Conservation (phyloP, 805 yeast genomes). For the Nakazawaea sp. region DNA sequence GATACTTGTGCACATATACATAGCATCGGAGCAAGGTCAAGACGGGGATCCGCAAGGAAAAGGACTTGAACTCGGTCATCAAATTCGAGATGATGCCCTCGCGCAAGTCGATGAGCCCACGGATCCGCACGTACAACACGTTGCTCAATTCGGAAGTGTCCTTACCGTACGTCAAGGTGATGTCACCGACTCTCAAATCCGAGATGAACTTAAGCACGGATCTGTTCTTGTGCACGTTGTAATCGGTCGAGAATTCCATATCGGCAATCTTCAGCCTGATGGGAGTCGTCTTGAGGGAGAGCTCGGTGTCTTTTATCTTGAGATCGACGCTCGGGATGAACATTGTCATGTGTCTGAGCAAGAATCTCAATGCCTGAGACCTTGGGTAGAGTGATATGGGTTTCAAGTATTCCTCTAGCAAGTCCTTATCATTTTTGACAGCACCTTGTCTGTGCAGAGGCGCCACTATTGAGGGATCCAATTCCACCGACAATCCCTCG, state of each 20-base stretch:
- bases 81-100: slow-evolving; percentile 15
- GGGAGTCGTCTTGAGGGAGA: slow-evolving; percentile 6
- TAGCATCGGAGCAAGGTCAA: slow-evolving; percentile 11
- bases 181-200: slow-evolving; percentile 8
- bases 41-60: slow-evolving; percentile 14
- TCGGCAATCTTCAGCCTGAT: background rate
- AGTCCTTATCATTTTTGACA: background rate
- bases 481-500: slow-evolving; percentile 7
- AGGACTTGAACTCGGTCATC: slow-evolving; percentile 10
- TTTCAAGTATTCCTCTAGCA: background rate
- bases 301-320: slow-evolving; percentile 11
- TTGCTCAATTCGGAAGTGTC: slow-evolving; percentile 5
- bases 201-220: slow-evolving; percentile 1
- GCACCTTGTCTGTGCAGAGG: slow-evolving; percentile 4
- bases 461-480: background rate
- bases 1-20: background rate
- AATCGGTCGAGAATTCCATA: slow-evolving; percentile 6
- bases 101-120: slow-evolving; percentile 14
- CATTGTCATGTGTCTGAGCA: slow-evolving; percentile 13
- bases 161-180: slow-evolving; percentile 7
- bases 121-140: slow-evolving; percentile 1
- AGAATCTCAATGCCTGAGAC: slow-evolving; percentile 9
- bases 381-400: slow-evolving; percentile 16
- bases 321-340: slow-evolving; percentile 18
- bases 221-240: slow-evolving; percentile 5